A percentile compares a stretch with the other conserved stretches of the same genome.
Conservation (phyloP, 768 basidiomycete genomes). For the Mrakia hoshinonis region DNA sequence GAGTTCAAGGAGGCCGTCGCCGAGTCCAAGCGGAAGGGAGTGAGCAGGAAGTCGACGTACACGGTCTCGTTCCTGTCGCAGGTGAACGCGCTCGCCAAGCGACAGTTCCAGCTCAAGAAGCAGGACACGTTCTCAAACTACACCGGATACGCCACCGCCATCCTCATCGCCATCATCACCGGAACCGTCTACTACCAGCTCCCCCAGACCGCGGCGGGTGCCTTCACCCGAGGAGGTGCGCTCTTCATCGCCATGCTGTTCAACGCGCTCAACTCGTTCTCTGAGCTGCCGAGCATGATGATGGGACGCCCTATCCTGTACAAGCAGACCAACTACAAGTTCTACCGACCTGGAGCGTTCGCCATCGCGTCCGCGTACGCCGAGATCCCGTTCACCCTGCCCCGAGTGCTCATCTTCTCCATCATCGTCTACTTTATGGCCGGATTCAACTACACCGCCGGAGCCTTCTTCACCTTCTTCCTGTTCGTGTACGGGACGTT, state of each 20-base stretch:
- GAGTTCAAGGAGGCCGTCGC: conserved; percentile 66
- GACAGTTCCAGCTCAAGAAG: conserved; percentile 58
- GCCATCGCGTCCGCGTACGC: conserved; percentile 44
- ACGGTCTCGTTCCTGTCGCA: conserved; percentile 70
- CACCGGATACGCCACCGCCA: conserved; percentile 30
- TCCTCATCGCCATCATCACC: conserved; percentile 40
- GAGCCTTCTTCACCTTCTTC: conserved; percentile 31
- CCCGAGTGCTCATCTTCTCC: conserved; percentile 31
- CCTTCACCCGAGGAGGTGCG: conserved; percentile 76
- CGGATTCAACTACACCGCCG: not conserved
- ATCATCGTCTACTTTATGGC: conserved; percentile 32
- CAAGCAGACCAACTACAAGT: conserved; percentile 43
- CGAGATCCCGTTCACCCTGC: conserved; percentile 43
- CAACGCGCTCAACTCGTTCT: conserved; percentile 27
- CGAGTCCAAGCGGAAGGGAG: conserved; percentile 68
- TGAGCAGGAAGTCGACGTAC: conserved; percentile 69
- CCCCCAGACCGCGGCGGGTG: conserved; percentile 64
- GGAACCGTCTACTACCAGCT: conserved; percentile 68
- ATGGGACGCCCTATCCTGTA: conserved; percentile 59
- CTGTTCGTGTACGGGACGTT: conserved; percentile 30
- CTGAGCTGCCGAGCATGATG: conserved; percentile 1
- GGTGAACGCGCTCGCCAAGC: conserved; percentile 56
- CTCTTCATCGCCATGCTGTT: conserved; percentile 53
- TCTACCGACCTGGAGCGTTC: conserved; percentile 40
- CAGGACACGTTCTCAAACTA: conserved; percentile 50